Percentiles rank a stretch among this genome's conserved stretches.
phyloP scores from a whole-genome alignment of 1,139 yeast genomes.

The Yarrowia galli region DNA sequence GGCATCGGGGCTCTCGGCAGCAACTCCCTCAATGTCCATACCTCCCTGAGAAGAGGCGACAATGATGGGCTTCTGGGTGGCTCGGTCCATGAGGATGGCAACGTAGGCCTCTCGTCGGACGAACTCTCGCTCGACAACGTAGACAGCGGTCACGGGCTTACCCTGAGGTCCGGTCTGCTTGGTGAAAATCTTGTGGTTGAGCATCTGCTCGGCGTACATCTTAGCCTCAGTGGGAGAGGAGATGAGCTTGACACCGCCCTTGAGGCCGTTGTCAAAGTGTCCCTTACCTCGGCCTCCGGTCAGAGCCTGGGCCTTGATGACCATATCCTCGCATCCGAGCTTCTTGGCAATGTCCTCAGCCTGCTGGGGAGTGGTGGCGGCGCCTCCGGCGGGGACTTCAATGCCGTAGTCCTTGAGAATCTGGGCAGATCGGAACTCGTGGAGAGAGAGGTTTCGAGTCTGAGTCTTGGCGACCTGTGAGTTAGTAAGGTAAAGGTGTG shows the following conservation, averaged over 20 bases:
- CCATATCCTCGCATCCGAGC: slow-evolving; percentile 75
- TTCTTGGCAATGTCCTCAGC: slow-evolving; percentile 81
- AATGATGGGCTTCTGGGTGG: slow-evolving; percentile 86
- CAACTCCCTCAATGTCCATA: slow-evolving; percentile 99
- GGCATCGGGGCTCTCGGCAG: slow-evolving; percentile 88
- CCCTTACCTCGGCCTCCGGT: slow-evolving; percentile 99
- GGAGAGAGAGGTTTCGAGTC: slow-evolving; percentile 77
- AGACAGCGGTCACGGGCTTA: slow-evolving; percentile 95
- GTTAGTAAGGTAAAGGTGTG: slow-evolving; percentile 1
- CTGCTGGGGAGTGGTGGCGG: slow-evolving; percentile 88
- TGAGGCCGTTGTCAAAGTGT: slow-evolving; percentile 91
- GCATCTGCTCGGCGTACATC: slow-evolving; percentile 87
- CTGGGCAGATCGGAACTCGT: slow-evolving; percentile 95
- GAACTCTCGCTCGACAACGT: slow-evolving; percentile 92
- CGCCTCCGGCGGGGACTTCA: slow-evolving; percentile 89
- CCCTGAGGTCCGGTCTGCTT: slow-evolving; percentile 99
- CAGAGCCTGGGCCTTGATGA: slow-evolving; percentile 96
- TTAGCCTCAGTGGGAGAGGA: slow-evolving; percentile 85
- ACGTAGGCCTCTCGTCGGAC: slow-evolving; percentile 94
- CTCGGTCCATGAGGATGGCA: slow-evolving; percentile 94
- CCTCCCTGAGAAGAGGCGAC: slow-evolving; percentile 99
- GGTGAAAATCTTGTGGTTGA: slow-evolving; percentile 91
- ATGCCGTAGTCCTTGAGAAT: slow-evolving; percentile 81
- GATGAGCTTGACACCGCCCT: slow-evolving; percentile 96
- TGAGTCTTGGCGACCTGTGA: slow-evolving; percentile 43